Conservation (phyloP, 2,329 filamentous ascomycete species). For the Phialophora expanda region DNA sequence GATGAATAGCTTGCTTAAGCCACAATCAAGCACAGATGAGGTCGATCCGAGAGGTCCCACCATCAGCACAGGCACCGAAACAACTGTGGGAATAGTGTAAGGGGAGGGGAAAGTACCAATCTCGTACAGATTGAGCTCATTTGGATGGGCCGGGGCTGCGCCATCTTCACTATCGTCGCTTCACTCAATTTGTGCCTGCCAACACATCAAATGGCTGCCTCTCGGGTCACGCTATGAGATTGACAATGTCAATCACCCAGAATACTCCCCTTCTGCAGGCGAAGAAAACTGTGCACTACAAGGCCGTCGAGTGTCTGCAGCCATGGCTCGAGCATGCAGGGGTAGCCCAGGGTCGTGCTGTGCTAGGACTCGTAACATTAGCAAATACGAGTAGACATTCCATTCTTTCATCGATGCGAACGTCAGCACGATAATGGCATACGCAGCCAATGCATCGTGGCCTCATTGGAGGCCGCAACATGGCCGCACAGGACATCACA, state of each 20-base stretch:
- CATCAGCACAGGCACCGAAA: slow-evolving; percentile 10
- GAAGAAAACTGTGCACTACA: not conserved
- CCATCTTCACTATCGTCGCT: slow-evolving; percentile 18
- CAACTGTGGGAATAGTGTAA: slow-evolving; percentile 7
- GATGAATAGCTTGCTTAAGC: not conserved
- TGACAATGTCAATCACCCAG: slow-evolving; percentile 10
- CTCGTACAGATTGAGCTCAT: slow-evolving; percentile 27
- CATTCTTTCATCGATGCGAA: not conserved
- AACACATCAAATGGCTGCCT: slow-evolving; percentile 25
- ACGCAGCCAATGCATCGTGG: not conserved
- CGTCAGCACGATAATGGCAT: not conserved
- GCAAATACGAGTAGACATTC: not conserved
- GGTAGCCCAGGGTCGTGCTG: not conserved
- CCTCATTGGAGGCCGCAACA: slow-evolving; percentile 2
- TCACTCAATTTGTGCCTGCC: slow-evolving; percentile 19
- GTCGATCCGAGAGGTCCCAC: slow-evolving; percentile 16
- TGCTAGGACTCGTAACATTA: not conserved
- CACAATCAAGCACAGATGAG: not conserved
- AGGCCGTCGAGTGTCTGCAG: not conserved
- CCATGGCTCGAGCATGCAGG: not conserved
- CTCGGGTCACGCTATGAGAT: slow-evolving; percentile 15
- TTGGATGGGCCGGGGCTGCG: slow-evolving; percentile 17
- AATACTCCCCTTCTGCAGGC: not conserved
- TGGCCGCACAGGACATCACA: not conserved
- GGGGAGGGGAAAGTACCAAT: slow-evolving; percentile 19